Base-by-base conservation (phyloP, 345 rosid genomes). In the Sonneratia caseolaris region DNA sequence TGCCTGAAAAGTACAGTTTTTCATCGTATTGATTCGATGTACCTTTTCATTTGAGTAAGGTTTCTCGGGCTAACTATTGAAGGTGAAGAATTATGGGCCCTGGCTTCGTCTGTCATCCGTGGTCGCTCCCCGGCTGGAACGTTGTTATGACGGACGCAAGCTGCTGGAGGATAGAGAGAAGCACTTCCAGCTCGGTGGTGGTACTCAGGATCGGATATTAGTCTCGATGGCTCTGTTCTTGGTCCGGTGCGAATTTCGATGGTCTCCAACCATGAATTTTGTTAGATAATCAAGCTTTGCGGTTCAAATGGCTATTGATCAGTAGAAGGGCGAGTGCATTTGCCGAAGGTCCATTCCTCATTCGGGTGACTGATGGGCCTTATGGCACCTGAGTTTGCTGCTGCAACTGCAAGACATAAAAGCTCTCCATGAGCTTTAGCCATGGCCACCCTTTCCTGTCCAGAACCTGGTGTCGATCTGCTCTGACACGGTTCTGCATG, bases 401-500 rank as follows among this genome's bases (percentile, higher is more conserved):
- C 93, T 75, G 86, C 85, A 62, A 87, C 84, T 68, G 91, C 91
- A 42, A 90, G 78, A 74, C 91, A 87, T 73, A 92, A 73, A 45
- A 86, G 78, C 84, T 90, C 88, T 40, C 91, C 74, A 70, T 90
- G 97, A 67, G 77, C 85, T 77, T 91, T 97, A 57, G 89, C 92
- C 85, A 85, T 90, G 96, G 75, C 90, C 93, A 36, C 76, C 70
- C 73, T 91, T 81, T 79, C 95, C 97, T 79, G 84, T 88, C 81
- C 84, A 91, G 70, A 94, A 91, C 35, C 93, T 75, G 37, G 89
- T 74, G 82, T 94, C 95, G 0, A 94, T 84, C 84, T 94, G 97
- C 65, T 86, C 98, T 82, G 91, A 94, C 96, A 91, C 85, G 47
- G 89, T 82, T 83, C 85, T 89, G 84, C 93, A 94, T 22, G 97